Conservation (phyloP, 2,329 filamentous ascomycete species). For the Emydomyces testavorans region DNA sequence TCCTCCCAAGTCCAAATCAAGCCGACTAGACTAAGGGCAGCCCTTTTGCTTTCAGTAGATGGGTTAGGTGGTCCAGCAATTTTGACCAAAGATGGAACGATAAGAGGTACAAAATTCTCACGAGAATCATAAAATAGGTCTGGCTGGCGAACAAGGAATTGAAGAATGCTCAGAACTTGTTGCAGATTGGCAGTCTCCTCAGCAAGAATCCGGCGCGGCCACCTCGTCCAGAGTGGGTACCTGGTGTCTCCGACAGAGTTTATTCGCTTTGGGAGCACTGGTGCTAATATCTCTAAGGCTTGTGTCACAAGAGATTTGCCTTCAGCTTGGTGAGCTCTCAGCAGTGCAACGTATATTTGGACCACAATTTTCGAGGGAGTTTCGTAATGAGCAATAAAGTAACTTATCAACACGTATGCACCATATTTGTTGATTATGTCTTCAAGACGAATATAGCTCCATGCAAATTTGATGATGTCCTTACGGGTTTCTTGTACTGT, state of each 20-base stretch:
- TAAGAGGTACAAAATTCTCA: conserved; percentile 78
- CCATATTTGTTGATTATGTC: conserved; percentile 99
- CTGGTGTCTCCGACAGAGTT: conserved; percentile 49
- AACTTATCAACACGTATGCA: conserved; percentile 90
- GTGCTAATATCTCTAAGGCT: conserved; percentile 87
- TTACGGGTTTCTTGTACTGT: conserved; percentile 86
- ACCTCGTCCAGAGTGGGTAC: conserved; percentile 73
- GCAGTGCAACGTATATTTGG: conserved; percentile 82
- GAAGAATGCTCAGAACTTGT: conserved; percentile 93
- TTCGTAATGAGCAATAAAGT: conserved; percentile 95
- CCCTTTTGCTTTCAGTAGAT: conserved; percentile 81
- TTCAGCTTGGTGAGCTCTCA: conserved; percentile 91
- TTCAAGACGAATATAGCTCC: conserved; percentile 96
- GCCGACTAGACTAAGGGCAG: conserved; percentile 81
- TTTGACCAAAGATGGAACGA: conserved; percentile 80
- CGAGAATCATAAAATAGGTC: conserved; percentile 90
- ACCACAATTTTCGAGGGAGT: conserved; percentile 91
- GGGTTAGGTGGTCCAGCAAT: conserved; percentile 67
- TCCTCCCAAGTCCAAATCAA: conserved; percentile 91
- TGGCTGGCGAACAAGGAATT: conserved; percentile 86
- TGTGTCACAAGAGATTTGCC: conserved; percentile 85
- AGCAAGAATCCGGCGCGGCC: conserved; percentile 77
- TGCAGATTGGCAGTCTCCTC: conserved; percentile 93
- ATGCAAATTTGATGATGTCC: conserved; percentile 97
- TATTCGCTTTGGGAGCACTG: conserved; percentile 77